phyloP scores from a whole-genome alignment of 2,329 filamentous ascomycete species.

The Tympanopsis confertula region DNA sequence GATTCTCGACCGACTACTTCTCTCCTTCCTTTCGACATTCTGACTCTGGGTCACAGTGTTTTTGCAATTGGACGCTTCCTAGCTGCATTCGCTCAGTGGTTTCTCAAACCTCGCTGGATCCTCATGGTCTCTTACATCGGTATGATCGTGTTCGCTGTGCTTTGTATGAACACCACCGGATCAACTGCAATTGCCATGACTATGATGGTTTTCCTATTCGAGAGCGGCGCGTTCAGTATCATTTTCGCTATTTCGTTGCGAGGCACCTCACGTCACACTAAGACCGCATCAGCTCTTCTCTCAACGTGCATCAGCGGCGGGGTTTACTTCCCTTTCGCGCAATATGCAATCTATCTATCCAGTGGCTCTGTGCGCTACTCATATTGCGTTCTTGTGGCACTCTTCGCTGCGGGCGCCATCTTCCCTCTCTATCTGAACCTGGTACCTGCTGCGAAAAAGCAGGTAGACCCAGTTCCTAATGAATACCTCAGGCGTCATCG shows the following conservation, averaged over 20 bases:
- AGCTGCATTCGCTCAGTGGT: conserved; percentile 35
- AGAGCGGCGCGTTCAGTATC: conserved; percentile 46
- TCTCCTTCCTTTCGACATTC: conserved; percentile 24
- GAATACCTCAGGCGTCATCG: neutral
- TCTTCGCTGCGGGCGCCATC: conserved; percentile 34
- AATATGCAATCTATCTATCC: neutral
- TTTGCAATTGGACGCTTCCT: conserved; percentile 48
- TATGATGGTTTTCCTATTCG: conserved; percentile 43
- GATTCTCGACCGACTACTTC: conserved; percentile 6
- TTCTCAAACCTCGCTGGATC: conserved; percentile 46
- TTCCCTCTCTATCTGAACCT: conserved; percentile 42
- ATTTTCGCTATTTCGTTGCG: conserved; percentile 46
- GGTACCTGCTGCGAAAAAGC: conserved; percentile 28
- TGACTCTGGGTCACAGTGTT: conserved; percentile 41
- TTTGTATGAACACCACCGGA: conserved; percentile 33
- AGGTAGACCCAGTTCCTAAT: conserved; percentile 32
- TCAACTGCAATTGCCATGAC: conserved; percentile 29
- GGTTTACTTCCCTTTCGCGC: neutral
- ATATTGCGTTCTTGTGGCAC: conserved; percentile 37
- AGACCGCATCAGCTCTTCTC: conserved; percentile 38
- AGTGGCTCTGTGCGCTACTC: conserved; percentile 26
- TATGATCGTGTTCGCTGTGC: conserved; percentile 34
- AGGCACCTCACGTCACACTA: conserved; percentile 44
- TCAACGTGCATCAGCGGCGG: conserved; percentile 38
- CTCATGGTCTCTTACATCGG: conserved; percentile 39